phyloP scores from a whole-genome alignment of 306 rosid genomes.

The Cicer pinnatifidum region DNA sequence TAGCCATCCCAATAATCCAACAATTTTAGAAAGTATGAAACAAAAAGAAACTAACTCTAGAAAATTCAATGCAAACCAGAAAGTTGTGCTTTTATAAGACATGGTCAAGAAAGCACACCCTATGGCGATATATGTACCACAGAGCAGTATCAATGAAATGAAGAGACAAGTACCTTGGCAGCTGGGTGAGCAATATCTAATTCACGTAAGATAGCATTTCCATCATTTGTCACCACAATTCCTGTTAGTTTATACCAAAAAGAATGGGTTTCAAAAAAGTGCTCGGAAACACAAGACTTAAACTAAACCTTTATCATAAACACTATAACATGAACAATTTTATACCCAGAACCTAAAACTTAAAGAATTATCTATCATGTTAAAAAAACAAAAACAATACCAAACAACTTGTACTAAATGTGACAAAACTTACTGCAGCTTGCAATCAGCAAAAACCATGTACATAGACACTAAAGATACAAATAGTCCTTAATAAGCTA shows the following conservation, averaged over 20 bases:
- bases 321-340: not conserved
- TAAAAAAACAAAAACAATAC: not conserved
- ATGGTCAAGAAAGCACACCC: not conserved
- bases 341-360: slow-evolving; percentile 37
- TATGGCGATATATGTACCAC: not conserved
- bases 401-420: not conserved
- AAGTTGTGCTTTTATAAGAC: not conserved
- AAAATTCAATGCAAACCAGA: slow-evolving; percentile 12
- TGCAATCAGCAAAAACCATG: slow-evolving; percentile 1
- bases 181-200: slow-evolving; percentile 97
- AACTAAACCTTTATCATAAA: not conserved
- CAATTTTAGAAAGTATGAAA: slow-evolving; percentile 35
- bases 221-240: slow-evolving; percentile 97
- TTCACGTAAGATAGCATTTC: slow-evolving; percentile 95
- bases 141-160: slow-evolving; percentile 29
- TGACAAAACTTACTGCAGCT: slow-evolving; percentile 18
- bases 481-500: not conserved
- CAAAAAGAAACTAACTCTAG: slow-evolving; percentile 25
- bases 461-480: not conserved
- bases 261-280: slow-evolving; percentile 3
- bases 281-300: slow-evolving; percentile 17
- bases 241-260: slow-evolving; percentile 55
- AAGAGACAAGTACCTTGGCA: slow-evolving; percentile 73
- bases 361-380: slow-evolving; percentile 18
- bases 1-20: slow-evolving; percentile 36